Conservation (phyloP, 805 yeast species). For the Barnettozyma sucrosica region DNA sequence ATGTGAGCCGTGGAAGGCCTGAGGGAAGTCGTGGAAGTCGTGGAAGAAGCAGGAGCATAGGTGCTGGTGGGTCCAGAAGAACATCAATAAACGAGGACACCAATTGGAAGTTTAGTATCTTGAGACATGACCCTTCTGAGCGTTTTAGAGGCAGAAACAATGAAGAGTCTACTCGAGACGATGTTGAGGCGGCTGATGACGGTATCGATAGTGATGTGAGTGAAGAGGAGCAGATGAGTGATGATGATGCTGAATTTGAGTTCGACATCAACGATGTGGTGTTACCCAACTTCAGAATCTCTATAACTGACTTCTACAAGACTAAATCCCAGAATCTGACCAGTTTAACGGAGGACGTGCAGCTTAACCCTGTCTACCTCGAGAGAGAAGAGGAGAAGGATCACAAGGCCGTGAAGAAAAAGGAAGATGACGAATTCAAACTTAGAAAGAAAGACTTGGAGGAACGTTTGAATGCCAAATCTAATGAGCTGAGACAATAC, state of each 20-base stretch:
- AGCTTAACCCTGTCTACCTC: not conserved
- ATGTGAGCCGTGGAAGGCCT: slow-evolving; percentile 14
- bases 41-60: slow-evolving; percentile 17
- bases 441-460: slow-evolving; percentile 9
- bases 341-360: slow-evolving; percentile 7
- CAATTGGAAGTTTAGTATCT: slow-evolving; percentile 51
- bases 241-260: slow-evolving; percentile 33
- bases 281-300: slow-evolving; percentile 24
- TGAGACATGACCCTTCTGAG: slow-evolving; percentile 71
- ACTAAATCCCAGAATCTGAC: slow-evolving; percentile 7
- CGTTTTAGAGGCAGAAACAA: slow-evolving; percentile 34
- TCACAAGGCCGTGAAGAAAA: not conserved
- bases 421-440: slow-evolving; percentile 3
- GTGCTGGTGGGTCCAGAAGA: slow-evolving; percentile 18
- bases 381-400: not conserved
- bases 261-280: slow-evolving; percentile 33
- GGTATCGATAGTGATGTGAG: slow-evolving; percentile 27
- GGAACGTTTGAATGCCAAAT: slow-evolving; percentile 2
- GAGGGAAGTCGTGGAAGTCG: slow-evolving; percentile 14
- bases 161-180: slow-evolving; percentile 14
- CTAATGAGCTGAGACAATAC: slow-evolving; percentile 34
- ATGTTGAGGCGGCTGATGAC: slow-evolving; percentile 18
- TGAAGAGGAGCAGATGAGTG: slow-evolving; percentile 57
- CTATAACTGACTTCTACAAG: slow-evolving; percentile 29
- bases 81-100: slow-evolving; percentile 21